phyloP scores from a whole-genome alignment of 1,284 basidiomycete genomes.

The Boletus coffeatus region DNA sequence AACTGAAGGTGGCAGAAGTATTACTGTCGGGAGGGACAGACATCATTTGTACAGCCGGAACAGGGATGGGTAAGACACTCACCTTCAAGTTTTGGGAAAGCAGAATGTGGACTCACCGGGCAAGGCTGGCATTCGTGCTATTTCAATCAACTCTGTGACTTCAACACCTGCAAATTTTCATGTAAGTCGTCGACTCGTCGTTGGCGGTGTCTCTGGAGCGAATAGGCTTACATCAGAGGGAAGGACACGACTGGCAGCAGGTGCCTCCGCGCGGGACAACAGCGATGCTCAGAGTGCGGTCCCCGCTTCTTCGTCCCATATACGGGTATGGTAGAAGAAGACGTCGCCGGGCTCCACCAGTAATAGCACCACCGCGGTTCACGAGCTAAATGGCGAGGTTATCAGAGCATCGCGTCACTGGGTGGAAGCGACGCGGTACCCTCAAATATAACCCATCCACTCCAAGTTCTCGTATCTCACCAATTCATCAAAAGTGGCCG shows the following conservation, averaged over 20 bases:
- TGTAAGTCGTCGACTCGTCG: background rate
- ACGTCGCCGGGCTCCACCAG: conserved; percentile 13
- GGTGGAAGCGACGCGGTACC: conserved; percentile 10
- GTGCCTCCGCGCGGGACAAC: conserved; percentile 1
- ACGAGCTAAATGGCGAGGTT: conserved; percentile 11
- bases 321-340: conserved; percentile 31
- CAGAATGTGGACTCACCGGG: background rate
- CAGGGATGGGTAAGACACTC: background rate
- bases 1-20: background rate
- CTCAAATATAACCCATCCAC: conserved; percentile 15
- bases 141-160: background rate
- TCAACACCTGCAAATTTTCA: background rate
- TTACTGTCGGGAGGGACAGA: background rate
- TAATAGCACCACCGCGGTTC: conserved; percentile 6
- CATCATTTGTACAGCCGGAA: background rate
- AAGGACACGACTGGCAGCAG: background rate
- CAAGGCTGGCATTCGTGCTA: background rate
- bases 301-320: conserved; percentile 15
- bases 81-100: background rate
- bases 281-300: conserved; percentile 6
- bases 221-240: conserved; percentile 3
- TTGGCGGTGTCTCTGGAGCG: background rate
- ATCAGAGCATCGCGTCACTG: conserved; percentile 4
- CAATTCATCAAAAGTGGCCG: conserved; percentile 19
- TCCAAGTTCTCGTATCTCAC: conserved; percentile 19